Evolutionary conservation across 768 basidiomycete genomes (phyloP), one percentile per base, ranked within the genome.

Genomic region (Lyophyllum shimeji): DNA sequence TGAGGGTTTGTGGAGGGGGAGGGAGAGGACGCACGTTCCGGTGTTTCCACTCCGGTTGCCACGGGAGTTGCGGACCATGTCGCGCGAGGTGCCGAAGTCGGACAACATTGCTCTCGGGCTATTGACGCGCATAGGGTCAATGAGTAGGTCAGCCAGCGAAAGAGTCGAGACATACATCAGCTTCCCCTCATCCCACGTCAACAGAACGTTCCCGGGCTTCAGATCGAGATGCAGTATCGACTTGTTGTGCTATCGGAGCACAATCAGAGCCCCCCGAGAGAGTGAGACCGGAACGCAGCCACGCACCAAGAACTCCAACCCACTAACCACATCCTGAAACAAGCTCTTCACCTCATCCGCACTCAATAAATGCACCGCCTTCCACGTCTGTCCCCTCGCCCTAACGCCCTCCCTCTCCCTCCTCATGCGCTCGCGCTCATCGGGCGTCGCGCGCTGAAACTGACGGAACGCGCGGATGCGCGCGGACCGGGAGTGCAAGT

Each of bases 61-160:
- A n/a, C n/a, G n/a, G 17, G 83, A 77, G 6, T 84, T 80, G 47
- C 85, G 81, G 17, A 95, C 76, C 89, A 93, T 93, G 64, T 96
- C 94, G 47, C 92, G 86, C 23, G 92, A 94, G 0, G 95, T 96
- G 17, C 95, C 95, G 70, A 98, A 98, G 64, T 98, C 95, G 1
- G 93, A 93, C 17, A 98, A 76, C 91, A 98, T 93, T 0, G 93
- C 95, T 64, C 92, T 83, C 2, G 95, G 95, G 55, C 94, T 95
- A 46, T 8, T 25, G 40, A 42, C 56, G 47, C 34, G 37, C 33
- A 50, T 11, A 52, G 43, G 9, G 34, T 34, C 25, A 58, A 31
- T 15, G 31, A 47, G 47, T 40, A 33, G 40, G 31, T 5, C 29
- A 4, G n/a, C 9, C 24, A 6, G 45, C 0, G 7, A 55, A 46